Evolutionary conservation across 2,329 filamentous ascomycete genomes (phyloP).

Genomic region (Sporothrix humicola): DNA sequence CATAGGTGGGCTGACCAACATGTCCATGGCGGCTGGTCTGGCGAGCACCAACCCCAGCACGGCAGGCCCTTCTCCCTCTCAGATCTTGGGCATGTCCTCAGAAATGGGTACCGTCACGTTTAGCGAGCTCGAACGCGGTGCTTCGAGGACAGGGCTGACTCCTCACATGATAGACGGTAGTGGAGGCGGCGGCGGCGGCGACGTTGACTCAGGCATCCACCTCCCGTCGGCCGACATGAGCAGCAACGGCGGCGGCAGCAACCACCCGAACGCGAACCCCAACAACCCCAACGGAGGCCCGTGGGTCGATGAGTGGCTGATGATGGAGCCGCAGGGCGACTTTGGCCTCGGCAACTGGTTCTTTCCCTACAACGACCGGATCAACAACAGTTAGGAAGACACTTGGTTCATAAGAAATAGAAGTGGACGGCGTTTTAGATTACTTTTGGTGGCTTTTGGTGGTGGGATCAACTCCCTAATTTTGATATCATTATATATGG

Average conservation of each 20-base stretch:
- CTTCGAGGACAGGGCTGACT: background rate
- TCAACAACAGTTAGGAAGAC: constrained; percentile 25
- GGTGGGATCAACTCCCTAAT: background rate
- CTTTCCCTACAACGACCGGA: constrained; percentile 36
- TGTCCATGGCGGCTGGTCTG: background rate
- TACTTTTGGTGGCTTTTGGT: background rate
- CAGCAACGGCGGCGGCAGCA: constrained; percentile 17
- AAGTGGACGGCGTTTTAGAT: background rate
- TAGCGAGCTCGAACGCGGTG: background rate
- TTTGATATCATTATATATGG: background rate
- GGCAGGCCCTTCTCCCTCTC: constrained; percentile 12
- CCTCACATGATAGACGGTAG: constrained; percentile 9
- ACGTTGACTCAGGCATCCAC: constrained; percentile 32
- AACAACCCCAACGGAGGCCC: background rate
- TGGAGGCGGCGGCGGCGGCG: background rate
- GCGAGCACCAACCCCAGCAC: constrained; percentile 17
- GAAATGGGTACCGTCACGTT: background rate
- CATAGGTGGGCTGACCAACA: background rate
- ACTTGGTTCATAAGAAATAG: background rate
- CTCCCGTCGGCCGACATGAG: constrained; percentile 27
- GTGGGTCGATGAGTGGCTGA: constrained; percentile 35
- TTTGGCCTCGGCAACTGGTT: constrained; percentile 36
- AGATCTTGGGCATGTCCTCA: constrained; percentile 20
- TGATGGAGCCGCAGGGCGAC: constrained; percentile 32
- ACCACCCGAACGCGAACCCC: constrained; percentile 13